These are phyloP conservation scores for Rhytidiadelphus loreus DNA, from an alignment of 225 moss, liverwort and hornwort species.

Conservation along the genomic window DNA sequence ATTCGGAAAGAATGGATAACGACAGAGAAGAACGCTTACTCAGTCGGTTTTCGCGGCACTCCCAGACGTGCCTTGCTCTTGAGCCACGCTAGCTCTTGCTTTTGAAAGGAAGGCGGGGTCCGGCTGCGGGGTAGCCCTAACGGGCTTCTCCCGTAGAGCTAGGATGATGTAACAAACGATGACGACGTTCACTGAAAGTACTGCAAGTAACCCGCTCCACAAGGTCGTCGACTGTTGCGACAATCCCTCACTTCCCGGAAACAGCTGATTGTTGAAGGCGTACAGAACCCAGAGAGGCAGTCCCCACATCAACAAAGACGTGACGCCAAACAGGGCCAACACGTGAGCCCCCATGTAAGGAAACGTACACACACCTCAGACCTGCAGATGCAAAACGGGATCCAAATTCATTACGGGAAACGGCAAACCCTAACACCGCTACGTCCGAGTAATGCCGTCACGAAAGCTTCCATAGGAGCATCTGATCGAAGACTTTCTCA, in stretches of 20 bases:
- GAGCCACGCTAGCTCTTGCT: conserved; percentile 21
- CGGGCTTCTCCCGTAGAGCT: conserved; percentile 57
- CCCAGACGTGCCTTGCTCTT: background rate
- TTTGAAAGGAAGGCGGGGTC: conserved; percentile 46
- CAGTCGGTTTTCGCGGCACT: conserved; percentile 17
- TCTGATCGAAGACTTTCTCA: background rate
- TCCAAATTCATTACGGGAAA: background rate
- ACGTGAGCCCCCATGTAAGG: conserved; percentile 46
- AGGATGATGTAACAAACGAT: conserved; percentile 52
- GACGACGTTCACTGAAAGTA: conserved; percentile 64
- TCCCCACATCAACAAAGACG: conserved; percentile 71
- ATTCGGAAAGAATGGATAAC: background rate
- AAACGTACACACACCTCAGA: background rate
- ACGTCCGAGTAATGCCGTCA: background rate
- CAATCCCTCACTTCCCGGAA: conserved; percentile 49
- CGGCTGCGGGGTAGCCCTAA: conserved; percentile 34
- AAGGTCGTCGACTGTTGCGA: conserved; percentile 61
- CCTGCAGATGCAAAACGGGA: background rate
- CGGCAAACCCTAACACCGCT: background rate
- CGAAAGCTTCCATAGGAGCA: background rate
- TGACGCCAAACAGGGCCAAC: conserved; percentile 34
- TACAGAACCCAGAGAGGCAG: conserved; percentile 56
- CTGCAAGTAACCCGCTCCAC: conserved; percentile 74
- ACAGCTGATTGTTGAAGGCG: conserved; percentile 57
- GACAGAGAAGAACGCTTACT: background rate